Percentiles rank a stretch among this genome's conserved stretches.
Conservation (phyloP, 2,329 filamentous ascomycete genomes). For the Neoscytalidium dimidiatum region DNA sequence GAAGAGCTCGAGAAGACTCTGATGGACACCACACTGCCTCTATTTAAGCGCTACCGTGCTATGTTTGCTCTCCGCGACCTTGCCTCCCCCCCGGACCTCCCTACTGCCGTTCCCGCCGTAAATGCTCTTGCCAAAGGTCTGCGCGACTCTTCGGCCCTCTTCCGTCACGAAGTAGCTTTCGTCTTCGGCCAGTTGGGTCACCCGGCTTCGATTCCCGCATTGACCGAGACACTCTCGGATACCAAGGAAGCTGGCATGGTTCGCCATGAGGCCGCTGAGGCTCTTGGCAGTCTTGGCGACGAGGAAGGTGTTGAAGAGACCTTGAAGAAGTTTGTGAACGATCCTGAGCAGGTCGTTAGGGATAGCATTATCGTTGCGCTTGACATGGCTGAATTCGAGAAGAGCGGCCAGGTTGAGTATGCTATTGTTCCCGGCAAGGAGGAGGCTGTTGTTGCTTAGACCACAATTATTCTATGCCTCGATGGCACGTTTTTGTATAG, state of each 20-base stretch:
- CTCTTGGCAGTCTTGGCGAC: slow-evolving; percentile 88
- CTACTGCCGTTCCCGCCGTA: slow-evolving; percentile 85
- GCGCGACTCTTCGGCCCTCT: slow-evolving; percentile 82
- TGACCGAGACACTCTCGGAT: slow-evolving; percentile 77
- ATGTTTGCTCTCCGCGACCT: slow-evolving; percentile 98
- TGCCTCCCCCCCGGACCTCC: slow-evolving; percentile 86
- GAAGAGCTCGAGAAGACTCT: slow-evolving; percentile 73
- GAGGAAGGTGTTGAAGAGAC: slow-evolving; percentile 90
- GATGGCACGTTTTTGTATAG: neutral
- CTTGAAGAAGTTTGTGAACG: slow-evolving; percentile 79
- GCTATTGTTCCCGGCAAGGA: slow-evolving; percentile 70
- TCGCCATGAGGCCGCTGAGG: slow-evolving; percentile 94
- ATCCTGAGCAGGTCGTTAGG: slow-evolving; percentile 88
- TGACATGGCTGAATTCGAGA: slow-evolving; percentile 98
- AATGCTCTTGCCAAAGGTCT: slow-evolving; percentile 84
- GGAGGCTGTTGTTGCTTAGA: slow-evolving; percentile 29
- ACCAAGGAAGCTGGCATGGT: slow-evolving; percentile 91
- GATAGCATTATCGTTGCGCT: slow-evolving; percentile 94
- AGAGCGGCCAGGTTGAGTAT: slow-evolving; percentile 85
- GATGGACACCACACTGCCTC: slow-evolving; percentile 74
- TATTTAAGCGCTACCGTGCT: slow-evolving; percentile 92
- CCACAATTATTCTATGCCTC: neutral
- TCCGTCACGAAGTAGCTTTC: slow-evolving; percentile 97
- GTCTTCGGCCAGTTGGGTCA: slow-evolving; percentile 96
- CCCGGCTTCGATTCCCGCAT: slow-evolving; percentile 91